Conservation (phyloP, 192 early-diverging fungal species). For the Umbelopsis ramanniana region DNA sequence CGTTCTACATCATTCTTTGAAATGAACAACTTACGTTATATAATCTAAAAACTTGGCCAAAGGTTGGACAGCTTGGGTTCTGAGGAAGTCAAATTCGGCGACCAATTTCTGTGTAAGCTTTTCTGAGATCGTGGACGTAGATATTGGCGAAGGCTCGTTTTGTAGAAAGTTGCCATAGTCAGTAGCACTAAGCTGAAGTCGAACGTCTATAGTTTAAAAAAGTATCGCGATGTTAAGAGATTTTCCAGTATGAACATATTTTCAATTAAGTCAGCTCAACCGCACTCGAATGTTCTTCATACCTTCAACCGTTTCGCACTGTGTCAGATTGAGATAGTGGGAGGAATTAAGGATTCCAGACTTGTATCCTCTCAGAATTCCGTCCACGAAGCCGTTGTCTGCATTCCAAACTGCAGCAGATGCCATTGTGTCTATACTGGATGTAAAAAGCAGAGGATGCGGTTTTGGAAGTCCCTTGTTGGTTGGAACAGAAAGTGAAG, state of each 20-base stretch:
- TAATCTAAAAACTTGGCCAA: conserved; percentile 94
- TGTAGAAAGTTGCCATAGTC: conserved; percentile 95
- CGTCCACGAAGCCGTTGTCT: conserved; percentile 92
- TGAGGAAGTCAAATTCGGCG: conserved; percentile 91
- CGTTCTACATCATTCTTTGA: not conserved
- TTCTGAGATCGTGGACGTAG: conserved; percentile 91
- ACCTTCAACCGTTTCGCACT: conserved; percentile 98
- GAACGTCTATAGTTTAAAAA: conserved; percentile 71
- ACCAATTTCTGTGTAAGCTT: conserved; percentile 90
- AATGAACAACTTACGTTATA: conserved; percentile 74
- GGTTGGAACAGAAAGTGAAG: not conserved
- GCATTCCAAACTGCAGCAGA: conserved; percentile 75
- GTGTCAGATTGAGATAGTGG: conserved; percentile 94
- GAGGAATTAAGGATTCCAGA: conserved; percentile 78
- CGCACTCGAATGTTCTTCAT: not conserved
- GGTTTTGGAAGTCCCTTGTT: not conserved
- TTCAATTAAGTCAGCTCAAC: not conserved
- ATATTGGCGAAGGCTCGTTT: conserved; percentile 95
- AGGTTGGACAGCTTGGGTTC: conserved; percentile 80
- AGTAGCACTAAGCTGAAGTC: conserved; percentile 91
- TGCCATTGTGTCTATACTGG: conserved; percentile 26
- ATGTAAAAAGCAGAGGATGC: not conserved
- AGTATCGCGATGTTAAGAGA: not conserved
- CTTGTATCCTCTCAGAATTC: conserved; percentile 93
- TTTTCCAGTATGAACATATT: not conserved